phyloP scores from a whole-genome alignment of 768 basidiomycete genomes.

The Crucibulum laeve region DNA sequence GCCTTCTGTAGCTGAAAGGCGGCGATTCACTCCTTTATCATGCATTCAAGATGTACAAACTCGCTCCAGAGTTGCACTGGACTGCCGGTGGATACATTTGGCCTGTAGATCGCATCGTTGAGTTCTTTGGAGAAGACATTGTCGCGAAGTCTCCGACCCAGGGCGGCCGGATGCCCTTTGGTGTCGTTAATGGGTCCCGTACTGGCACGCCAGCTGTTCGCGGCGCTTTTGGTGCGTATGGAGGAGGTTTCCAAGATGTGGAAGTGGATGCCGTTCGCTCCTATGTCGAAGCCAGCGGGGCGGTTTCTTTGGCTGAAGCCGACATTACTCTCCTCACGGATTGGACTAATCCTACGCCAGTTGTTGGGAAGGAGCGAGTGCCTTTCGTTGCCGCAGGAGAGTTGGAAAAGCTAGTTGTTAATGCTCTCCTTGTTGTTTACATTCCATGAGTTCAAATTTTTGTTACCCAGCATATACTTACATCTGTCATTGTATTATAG shows the following conservation, averaged over 20 bases:
- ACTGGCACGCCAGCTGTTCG: slow-evolving; percentile 31
- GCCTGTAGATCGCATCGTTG: slow-evolving; percentile 68
- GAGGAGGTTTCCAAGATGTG: slow-evolving; percentile 32
- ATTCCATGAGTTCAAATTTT: too few relatives aligned
- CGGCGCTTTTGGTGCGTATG: slow-evolving; percentile 42
- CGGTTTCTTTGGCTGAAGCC: slow-evolving; percentile 56
- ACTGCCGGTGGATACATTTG: slow-evolving; percentile 81
- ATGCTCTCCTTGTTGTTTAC: slow-evolving; percentile 67
- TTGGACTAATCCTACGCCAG: slow-evolving; percentile 30
- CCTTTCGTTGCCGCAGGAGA: slow-evolving; percentile 63
- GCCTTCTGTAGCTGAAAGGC: slow-evolving; percentile 66
- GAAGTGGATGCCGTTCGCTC: slow-evolving; percentile 39
- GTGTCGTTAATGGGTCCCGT: slow-evolving; percentile 13
- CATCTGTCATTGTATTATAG: too few relatives aligned
- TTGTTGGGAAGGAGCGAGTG: slow-evolving; percentile 62
- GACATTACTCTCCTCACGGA: slow-evolving; percentile 62
- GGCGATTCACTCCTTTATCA: slow-evolving; percentile 74
- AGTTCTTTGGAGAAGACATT: slow-evolving; percentile 46
- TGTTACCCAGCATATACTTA: too few relatives aligned
- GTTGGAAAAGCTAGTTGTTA: slow-evolving; percentile 71
- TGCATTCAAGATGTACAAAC: slow-evolving; percentile 72
- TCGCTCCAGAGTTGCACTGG: slow-evolving; percentile 73
- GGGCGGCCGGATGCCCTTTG: slow-evolving; percentile 16
- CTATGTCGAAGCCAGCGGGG: slow-evolving; percentile 66
- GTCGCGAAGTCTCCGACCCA: slow-evolving; percentile 10